phyloP scores from a whole-genome alignment of 2,329 filamentous ascomycete genomes.

The Verticillium dahliae region DNA sequence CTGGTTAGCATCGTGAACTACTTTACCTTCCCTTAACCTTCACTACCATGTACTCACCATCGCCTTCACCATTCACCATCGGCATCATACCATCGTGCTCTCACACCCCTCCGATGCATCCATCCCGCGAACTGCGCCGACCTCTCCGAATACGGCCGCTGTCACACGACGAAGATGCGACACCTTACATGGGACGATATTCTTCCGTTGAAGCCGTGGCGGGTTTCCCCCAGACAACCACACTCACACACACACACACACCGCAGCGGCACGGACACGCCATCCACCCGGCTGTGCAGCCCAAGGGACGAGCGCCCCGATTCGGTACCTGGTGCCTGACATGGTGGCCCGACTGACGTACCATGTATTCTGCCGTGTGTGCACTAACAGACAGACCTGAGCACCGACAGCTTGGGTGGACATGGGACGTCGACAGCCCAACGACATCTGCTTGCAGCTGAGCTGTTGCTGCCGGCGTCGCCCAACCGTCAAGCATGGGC shows the following conservation, averaged over 20 bases:
- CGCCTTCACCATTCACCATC: too few species aligned
- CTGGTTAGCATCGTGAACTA: too few species aligned
- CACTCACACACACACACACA: neutral
- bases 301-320: neutral
- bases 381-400: too few species aligned
- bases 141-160: neutral
- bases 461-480: too few species aligned
- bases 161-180: neutral
- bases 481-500: too few species aligned
- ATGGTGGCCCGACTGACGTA: neutral
- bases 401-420: too few species aligned
- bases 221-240: neutral
- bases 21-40: too few species aligned
- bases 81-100: neutral
- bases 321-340: neutral
- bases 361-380: neutral
- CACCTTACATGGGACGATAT: neutral
- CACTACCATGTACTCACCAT: too few species aligned
- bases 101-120: too few species aligned
- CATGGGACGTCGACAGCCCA: too few species aligned
- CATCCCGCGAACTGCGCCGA: neutral
- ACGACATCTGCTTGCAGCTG: too few species aligned
- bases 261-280: neutral
- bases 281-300: neutral
- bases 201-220: neutral